Percentiles rank a stretch among this genome's conserved stretches.
These are phyloP conservation scores for Suhomyces emberorum DNA, from an alignment of 805 yeast species.

Conservation along the genomic window DNA sequence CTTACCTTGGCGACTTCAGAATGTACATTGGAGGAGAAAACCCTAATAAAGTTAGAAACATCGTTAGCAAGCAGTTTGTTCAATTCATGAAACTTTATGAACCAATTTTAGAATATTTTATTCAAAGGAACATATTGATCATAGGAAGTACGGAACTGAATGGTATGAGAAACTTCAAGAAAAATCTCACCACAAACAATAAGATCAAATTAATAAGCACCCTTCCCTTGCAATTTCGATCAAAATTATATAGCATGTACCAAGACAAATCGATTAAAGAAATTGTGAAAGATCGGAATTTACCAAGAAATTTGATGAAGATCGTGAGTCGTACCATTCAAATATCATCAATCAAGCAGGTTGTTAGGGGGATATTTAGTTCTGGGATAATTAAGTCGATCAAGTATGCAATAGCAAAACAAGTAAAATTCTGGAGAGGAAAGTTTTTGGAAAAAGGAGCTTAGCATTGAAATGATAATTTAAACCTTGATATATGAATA, in stretches of 20 bases:
- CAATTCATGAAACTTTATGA: conserved; percentile 69
- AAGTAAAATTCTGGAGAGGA: conserved; percentile 23
- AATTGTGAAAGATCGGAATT: conserved; percentile 42
- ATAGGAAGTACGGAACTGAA: conserved; percentile 12
- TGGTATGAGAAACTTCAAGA: conserved; percentile 13
- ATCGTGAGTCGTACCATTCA: conserved; percentile 48
- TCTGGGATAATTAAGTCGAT: conserved; percentile 76
- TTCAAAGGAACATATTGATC: conserved; percentile 16
- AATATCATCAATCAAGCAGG: conserved; percentile 68
- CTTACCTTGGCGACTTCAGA: conserved; percentile 89
- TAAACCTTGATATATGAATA: too few species aligned
- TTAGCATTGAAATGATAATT: too few species aligned
- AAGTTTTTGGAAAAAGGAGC: conserved; percentile 3
- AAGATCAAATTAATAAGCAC: conserved; percentile 21
- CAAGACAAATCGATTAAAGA: conserved; percentile 37
- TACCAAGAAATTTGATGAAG: conserved; percentile 29
- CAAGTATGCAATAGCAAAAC: conserved; percentile 75
- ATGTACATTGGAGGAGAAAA: conserved; percentile 86
- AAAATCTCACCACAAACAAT: conserved; percentile 18
- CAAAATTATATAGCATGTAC: conserved; percentile 24
- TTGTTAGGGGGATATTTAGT: conserved; percentile 77
- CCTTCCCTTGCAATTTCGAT: conserved; percentile 18
- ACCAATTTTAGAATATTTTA: conserved; percentile 46
- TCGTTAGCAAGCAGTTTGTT: conserved; percentile 71
- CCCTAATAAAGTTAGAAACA: conserved; percentile 82